Conservation (phyloP, 2,329 filamentous ascomycete genomes). For the Ceratocystis alfenasii region DNA sequence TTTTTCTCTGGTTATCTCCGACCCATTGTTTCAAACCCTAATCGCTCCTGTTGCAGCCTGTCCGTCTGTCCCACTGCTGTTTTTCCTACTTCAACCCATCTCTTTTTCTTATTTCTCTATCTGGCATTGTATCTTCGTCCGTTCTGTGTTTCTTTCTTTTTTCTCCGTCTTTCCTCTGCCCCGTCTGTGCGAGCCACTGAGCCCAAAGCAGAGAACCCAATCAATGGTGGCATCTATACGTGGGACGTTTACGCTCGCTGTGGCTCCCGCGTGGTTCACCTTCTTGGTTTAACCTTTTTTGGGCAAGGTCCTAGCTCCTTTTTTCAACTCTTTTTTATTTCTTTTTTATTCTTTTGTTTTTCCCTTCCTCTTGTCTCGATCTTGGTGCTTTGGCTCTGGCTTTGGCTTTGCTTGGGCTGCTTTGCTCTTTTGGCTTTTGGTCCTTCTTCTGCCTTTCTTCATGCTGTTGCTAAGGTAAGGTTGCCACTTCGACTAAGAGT, state of each 20-base stretch:
- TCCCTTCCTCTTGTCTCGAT: background rate
- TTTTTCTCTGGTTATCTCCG: background rate
- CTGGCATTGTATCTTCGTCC: background rate
- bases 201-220: background rate
- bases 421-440: background rate
- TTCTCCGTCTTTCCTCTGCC: background rate
- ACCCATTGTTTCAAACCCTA: background rate
- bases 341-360: background rate
- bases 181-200: background rate
- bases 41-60: background rate
- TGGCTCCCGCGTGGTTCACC: background rate
- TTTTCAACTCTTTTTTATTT: background rate
- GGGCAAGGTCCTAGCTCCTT: constrained; percentile 10
- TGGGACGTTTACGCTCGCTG: background rate
- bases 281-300: constrained; percentile 8
- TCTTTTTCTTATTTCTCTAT: background rate
- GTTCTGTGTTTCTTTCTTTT: background rate
- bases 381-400: background rate
- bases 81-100: background rate
- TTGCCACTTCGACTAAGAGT: background rate
- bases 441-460: background rate
- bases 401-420: background rate
- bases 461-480: background rate
- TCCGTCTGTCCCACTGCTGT: background rate
- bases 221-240: constrained; percentile 1